Percentiles rank a stretch among this genome's conserved stretches.
Evolutionary conservation across 371 early-diverging fungal species (phyloP).

Genomic region (Mucor racemosus): DNA sequence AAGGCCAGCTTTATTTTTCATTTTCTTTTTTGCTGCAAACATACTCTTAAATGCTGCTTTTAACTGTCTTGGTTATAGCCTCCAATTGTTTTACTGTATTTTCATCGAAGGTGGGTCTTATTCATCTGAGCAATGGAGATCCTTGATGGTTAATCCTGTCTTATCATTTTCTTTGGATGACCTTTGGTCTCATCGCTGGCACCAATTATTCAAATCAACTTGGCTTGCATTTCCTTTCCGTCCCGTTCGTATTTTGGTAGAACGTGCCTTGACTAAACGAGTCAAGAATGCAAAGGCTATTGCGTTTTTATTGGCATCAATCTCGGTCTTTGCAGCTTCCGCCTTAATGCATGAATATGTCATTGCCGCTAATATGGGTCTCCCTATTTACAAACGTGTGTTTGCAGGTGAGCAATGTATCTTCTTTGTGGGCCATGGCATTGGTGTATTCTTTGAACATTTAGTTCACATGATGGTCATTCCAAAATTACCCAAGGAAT

Average conservation of each 20-base stretch:
- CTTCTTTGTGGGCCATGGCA: conserved; percentile 23
- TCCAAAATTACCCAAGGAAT: conserved; percentile 5
- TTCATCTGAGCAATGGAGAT: conserved; percentile 47
- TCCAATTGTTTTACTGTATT: conserved; percentile 40
- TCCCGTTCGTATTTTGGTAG: conserved; percentile 34
- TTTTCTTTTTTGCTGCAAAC: conserved; percentile 21
- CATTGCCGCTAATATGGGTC: conserved; percentile 21
- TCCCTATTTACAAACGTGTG: conserved; percentile 15
- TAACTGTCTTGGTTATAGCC: conserved; percentile 31
- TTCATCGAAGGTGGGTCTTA: conserved; percentile 41
- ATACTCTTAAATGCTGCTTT: conserved; percentile 34
- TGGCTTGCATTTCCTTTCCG: conserved; percentile 51
- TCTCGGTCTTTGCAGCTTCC: conserved; percentile 27
- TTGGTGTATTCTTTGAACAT: conserved; percentile 22
- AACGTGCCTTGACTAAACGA: conserved; percentile 30
- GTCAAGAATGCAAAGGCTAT: conserved; percentile 30
- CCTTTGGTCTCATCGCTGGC: conserved; percentile 52
- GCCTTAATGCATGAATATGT: conserved; percentile 31
- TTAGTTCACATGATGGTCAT: not conserved
- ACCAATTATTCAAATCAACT: conserved; percentile 40
- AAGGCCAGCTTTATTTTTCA: conserved; percentile 31
- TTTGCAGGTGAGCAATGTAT: conserved; percentile 27
- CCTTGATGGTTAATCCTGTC: conserved; percentile 41
- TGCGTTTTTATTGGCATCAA: conserved; percentile 13
- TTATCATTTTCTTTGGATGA: conserved; percentile 33